Base-by-base conservation (phyloP, 2,329 filamentous ascomycete species). In the Xylaria arbuscula region DNA sequence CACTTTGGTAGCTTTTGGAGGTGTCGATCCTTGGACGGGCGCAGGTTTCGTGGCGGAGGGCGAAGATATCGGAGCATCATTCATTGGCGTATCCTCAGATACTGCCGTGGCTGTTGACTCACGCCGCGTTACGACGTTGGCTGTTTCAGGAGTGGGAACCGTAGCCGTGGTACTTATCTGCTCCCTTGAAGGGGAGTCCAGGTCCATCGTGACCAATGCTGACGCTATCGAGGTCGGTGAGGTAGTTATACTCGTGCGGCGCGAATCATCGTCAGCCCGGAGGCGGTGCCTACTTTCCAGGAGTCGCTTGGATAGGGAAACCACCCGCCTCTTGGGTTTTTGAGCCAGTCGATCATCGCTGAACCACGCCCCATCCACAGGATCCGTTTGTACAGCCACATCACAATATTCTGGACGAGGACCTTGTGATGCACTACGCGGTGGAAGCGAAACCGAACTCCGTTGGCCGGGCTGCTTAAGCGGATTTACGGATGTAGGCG, bases 371-470 rank as follows among this genome's bases (percentile, higher is more conserved):
- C 84, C 85, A 38, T 83, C 80, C 0, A 86, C 85, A 0, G 83
- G 81, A 36, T 88, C 87, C 0, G 87, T 89, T 72, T 89, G 87
- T 1, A 86, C 82, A 5, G 80, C 77, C 10, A 80, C 84, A 72
- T 89, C 84, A 59, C 83, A 79, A 71, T 89, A 89, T 17, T 80
- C 79, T 7, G 81, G 76, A 11, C 80, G 79, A 2, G 81, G 79
- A 0, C 77, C 75, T 1, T 77, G 74, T 0, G 85, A 84, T 3
- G 78, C 73, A 51, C 79, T 81, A 7, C 82, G 80, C 1, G 82
- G 82, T 3, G 72, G 72, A 45, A 73, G 64, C 0, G 76, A 72
- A 2, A 70, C 64, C 2, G 81, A 80, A 2, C 76, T 76, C 4
- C 73, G 77, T n/a, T 72, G 76, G 9, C 70, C 70, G 2, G 77